A percentile compares a stretch with the other conserved stretches of the same genome.
These are phyloP conservation scores for Chalciporus piperatoides DNA, from an alignment of 1,284 basidiomycete species.

Conservation along the genomic window DNA sequence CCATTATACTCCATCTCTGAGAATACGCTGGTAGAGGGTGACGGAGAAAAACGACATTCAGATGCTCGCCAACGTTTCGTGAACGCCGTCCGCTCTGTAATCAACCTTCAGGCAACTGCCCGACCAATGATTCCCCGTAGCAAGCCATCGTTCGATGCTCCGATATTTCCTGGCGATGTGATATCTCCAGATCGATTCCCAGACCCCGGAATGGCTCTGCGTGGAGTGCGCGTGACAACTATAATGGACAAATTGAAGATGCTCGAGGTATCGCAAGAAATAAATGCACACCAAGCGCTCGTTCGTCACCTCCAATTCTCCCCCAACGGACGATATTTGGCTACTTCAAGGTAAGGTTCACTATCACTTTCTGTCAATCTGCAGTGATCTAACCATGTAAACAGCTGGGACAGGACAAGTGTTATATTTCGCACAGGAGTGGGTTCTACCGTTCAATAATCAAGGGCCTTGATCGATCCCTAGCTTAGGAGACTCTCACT, in stretches of 20 bases:
- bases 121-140: conserved; percentile 29
- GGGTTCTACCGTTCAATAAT: conserved; percentile 22
- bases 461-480: conserved; percentile 19
- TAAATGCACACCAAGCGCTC: conserved; percentile 33
- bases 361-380: not conserved
- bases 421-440: conserved; percentile 70
- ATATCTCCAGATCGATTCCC: conserved; percentile 37
- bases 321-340: conserved; percentile 38
- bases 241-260: conserved; percentile 57
- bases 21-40: too few relatives aligned
- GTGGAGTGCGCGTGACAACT: conserved; percentile 51
- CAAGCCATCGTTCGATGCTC: conserved; percentile 30
- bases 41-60: conserved; percentile 21
- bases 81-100: conserved; percentile 44
- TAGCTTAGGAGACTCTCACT: conserved; percentile 48
- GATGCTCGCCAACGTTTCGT: conserved; percentile 38
- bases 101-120: conserved; percentile 41
- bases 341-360: conserved; percentile 33
- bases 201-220: conserved; percentile 41
- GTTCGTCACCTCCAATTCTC: conserved; percentile 41
- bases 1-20: too few relatives aligned
- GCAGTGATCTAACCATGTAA: conserved; percentile 11
- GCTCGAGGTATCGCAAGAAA: conserved; percentile 54
- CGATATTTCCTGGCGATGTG: conserved; percentile 23
- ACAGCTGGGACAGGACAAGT: conserved; percentile 73